Evolutionary conservation across 1,284 basidiomycete genomes (phyloP).

Genomic region (Malassezia sp.): DNA sequence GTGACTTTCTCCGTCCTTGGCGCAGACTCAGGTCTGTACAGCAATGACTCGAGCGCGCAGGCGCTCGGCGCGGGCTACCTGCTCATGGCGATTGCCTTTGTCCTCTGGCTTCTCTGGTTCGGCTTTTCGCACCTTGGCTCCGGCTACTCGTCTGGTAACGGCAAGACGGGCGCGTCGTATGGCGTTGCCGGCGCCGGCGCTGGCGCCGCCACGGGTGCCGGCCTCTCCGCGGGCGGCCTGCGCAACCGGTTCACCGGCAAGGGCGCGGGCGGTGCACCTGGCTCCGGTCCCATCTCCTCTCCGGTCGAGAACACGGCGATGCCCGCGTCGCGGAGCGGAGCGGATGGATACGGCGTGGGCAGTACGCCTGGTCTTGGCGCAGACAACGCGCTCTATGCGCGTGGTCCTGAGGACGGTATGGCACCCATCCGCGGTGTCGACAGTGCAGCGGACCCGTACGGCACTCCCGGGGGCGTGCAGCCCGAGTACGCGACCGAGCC

Average conservation of each 20-base stretch:
- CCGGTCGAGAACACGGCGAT: conserved; percentile 3
- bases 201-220: conserved; percentile 18
- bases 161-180: background rate
- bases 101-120: conserved; percentile 90
- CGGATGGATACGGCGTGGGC: background rate
- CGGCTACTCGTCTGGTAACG: conserved; percentile 52
- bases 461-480: too few species aligned
- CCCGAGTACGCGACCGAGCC: background rate
- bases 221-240: conserved; percentile 16
- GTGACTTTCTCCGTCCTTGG: conserved; percentile 68
- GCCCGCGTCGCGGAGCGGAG: conserved; percentile 1
- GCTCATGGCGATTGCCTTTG: conserved; percentile 67
- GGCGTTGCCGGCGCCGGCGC: conserved; percentile 53
- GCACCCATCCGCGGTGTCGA: too few species aligned
- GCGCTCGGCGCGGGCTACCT: conserved; percentile 90
- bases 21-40: conserved; percentile 52
- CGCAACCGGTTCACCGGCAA: conserved; percentile 14
- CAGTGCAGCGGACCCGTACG: too few species aligned
- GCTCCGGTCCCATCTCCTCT: background rate
- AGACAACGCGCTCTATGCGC: too few species aligned
- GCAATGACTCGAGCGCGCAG: conserved; percentile 13
- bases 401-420: too few species aligned
- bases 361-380: too few species aligned
- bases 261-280: background rate
- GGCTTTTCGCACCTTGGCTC: conserved; percentile 80